Percentiles rank a stretch among this genome's conserved stretches.
Evolutionary conservation across 208 protist genomes (phyloP).

Genomic region (Leishmania major): DNA sequence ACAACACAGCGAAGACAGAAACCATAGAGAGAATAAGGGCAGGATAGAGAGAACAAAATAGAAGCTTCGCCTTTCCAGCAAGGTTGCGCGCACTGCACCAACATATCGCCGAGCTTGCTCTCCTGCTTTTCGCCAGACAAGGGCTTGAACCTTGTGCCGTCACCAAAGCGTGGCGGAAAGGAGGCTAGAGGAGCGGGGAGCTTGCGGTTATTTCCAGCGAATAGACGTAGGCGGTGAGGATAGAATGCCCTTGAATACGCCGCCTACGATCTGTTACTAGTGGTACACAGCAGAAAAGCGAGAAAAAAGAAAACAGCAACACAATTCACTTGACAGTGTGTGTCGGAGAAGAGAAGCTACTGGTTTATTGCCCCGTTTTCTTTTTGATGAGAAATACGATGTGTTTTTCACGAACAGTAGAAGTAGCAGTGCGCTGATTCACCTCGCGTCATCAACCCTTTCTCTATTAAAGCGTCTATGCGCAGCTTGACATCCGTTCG

Average conservation of each 20-base stretch:
- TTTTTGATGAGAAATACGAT: background rate
- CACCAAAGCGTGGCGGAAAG: background rate
- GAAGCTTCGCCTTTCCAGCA: background rate
- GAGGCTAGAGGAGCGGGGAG: background rate
- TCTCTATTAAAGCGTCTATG: constrained; percentile 70
- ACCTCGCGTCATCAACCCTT: constrained; percentile 59
- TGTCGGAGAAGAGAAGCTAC: constrained; percentile 12
- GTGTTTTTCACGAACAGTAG: constrained; percentile 24
- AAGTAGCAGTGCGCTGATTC: constrained; percentile 31
- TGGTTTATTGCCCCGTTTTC: background rate
- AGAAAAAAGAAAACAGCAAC: background rate
- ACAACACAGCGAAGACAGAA: background rate
- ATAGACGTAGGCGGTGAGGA: background rate
- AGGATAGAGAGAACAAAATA: background rate
- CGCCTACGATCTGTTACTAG: background rate
- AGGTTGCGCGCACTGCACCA: background rate
- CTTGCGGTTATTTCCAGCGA: background rate
- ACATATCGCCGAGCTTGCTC: background rate
- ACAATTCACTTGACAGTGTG: background rate
- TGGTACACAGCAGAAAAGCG: background rate
- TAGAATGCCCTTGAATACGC: background rate
- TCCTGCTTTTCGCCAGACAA: background rate
- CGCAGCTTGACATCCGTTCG: constrained; percentile 59
- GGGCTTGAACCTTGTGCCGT: background rate
- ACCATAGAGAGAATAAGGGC: constrained; percentile 3